Base-by-base conservation (phyloP, 1,284 basidiomycete species). In the Singerocomus rubriflavus region DNA sequence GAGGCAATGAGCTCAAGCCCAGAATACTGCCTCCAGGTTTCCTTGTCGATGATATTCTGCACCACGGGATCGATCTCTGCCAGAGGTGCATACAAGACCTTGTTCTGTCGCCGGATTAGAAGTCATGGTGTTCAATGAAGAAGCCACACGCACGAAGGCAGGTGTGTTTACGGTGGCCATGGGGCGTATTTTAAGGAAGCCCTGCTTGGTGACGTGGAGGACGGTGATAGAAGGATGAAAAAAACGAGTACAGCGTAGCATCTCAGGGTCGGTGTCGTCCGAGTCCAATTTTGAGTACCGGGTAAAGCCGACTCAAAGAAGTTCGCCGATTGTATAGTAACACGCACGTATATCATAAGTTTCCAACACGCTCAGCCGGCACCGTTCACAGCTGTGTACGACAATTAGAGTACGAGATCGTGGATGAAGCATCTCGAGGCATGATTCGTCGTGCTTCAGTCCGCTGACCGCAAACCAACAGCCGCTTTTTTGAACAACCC, bases 11-110 rank as follows among this genome's bases (percentile, higher is more conserved):
- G 86, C 75, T 99, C 97, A 57, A 99, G 86, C 56, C 97, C 97
- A 47, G 92, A 92, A 74, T 91, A 98, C 79, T 98, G 96, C 64
- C 94, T 78, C 93, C 93, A 98, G 73, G 93, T 96, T 81, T 99
- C 96, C 80, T 97, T 93, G 78, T 99, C 94, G 75, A 99, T 93
- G 79, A 99, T 91, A 72, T 93, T 90, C 74, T 94, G 84, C 63
- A 99, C 86, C 73, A 91, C 92, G 54, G 95, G 95, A 76, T 98
- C 95, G 65, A 86, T 82, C 80, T 98, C 85, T 29, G 88, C 79
- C 53, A 98, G 81, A 61, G 93, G 81, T 55, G 83, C 75, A 77
- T 98, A 98, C 61, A 99, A 82, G 54, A 82, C 77, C 73, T 89
- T 90, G 86, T 98, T 98, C 93, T 97, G 62, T 25, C 54, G 16